Evolutionary conservation across 352 stramenopile genomes (phyloP), one percentile per base, ranked within the genome.

Genomic region (Globisporangium parvum): DNA sequence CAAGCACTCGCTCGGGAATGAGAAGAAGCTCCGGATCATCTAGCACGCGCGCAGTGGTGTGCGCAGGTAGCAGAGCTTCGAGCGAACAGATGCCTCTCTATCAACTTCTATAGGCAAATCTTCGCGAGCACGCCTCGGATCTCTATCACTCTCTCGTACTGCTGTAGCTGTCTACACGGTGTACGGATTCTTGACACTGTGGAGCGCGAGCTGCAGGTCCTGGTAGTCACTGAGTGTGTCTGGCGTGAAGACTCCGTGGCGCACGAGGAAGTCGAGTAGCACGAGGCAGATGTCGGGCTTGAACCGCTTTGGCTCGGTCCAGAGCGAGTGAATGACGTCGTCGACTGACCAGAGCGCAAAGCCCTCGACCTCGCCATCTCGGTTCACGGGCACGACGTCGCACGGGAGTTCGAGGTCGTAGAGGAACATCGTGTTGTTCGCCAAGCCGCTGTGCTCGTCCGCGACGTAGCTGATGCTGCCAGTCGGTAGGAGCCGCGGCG

Each of bases 271-370:
- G 53, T 87, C 77, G 44, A 88, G 63, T 53, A 91, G 42, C 50
- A 88, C 57, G 35, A 87, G 62, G 53, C 77, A 78, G 47, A 88
- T 76, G 51, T 91, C 78, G 45, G 75, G 80, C 59, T 91, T 91
- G 56, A 91, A 88, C 37, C 61, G 66, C 48, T 80, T 69, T 14
- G 74, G 71, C 49, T 77, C 65, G 6, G 72, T 69, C 50, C 71
- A 67, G 8, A 91, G 45, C 12, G 57, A 65, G 5, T 48, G 44
- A 6, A 87, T 37, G 18, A 72, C 60, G 26, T 84, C 70, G 0
- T 59, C 41, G 1, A 88, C 63, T 0, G 62, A 44, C 62, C 79
- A 78, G 23, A 85, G 60, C 41, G 80, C 71, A 48, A 91, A 91
- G 24, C 54, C 60, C 56, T 85, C 74, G 40, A 91, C 80, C 50